Percentiles rank a stretch among this genome's conserved stretches.
Evolutionary conservation across 208 protist genomes (phyloP).

Genomic region (Leishmania major): DNA sequence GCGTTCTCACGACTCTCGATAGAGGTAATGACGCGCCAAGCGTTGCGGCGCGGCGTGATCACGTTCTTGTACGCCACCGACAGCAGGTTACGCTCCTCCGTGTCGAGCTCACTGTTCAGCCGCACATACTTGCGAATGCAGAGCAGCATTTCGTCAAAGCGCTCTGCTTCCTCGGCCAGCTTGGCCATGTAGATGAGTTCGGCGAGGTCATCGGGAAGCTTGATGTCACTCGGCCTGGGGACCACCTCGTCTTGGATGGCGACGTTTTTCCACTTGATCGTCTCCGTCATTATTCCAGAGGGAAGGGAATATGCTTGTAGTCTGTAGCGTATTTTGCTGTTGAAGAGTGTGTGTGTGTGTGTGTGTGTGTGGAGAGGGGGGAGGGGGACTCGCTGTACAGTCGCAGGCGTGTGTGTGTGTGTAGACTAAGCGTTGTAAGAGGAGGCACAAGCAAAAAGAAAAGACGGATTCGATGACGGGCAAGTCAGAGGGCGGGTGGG

Average conservation of each 20-base stretch:
- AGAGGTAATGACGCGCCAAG: constrained; percentile 98
- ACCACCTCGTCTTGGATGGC: constrained; percentile 78
- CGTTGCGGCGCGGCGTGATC: constrained; percentile 98
- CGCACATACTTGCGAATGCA: constrained; percentile 98
- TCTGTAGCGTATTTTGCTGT: neutral
- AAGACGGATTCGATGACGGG: neutral
- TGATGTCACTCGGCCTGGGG: constrained; percentile 77
- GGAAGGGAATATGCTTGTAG: neutral
- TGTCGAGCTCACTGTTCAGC: constrained; percentile 96
- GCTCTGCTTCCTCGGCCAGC: constrained; percentile 98
- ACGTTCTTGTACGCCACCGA: constrained; percentile 99
- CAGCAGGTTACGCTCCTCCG: constrained; percentile 99
- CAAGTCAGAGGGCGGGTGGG: too few relatives aligned
- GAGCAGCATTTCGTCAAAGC: constrained; percentile 98
- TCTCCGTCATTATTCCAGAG: constrained; percentile 66
- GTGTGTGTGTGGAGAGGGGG: neutral
- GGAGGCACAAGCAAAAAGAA: neutral
- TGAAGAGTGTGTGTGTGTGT: neutral
- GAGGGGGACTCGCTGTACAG: neutral
- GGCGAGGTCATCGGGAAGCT: constrained; percentile 75
- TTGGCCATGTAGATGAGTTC: constrained; percentile 97
- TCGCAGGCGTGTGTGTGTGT: neutral
- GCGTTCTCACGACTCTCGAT: constrained; percentile 97
- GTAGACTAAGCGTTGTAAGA: neutral
- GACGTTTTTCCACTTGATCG: constrained; percentile 83